Evolutionary conservation across 1,139 yeast species (phyloP).

Genomic region (Meyerozyma smithsonii): DNA sequence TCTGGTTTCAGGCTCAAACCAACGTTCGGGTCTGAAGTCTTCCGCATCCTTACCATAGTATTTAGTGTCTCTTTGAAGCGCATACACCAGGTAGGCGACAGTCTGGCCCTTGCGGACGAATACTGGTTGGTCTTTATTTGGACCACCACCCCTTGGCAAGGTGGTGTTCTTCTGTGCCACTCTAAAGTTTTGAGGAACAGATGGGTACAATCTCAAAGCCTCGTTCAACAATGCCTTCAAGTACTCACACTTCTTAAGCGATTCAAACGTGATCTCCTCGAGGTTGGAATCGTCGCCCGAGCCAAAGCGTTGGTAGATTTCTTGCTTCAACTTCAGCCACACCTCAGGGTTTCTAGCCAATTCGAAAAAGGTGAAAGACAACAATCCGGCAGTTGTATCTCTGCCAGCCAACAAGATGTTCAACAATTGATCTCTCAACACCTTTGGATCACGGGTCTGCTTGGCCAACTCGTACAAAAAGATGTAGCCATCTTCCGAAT

Average conservation of each 20-base stretch:
- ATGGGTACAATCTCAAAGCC: constrained; percentile 50
- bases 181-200: constrained; percentile 51
- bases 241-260: constrained; percentile 46
- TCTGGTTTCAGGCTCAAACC: constrained; percentile 34
- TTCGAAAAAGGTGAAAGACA: constrained; percentile 40
- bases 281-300: constrained; percentile 25
- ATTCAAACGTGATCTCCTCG: constrained; percentile 40
- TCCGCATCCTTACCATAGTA: constrained; percentile 47
- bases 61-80: constrained; percentile 40
- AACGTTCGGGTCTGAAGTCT: constrained; percentile 48
- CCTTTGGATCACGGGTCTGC: constrained; percentile 38
- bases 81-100: constrained; percentile 39
- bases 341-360: constrained; percentile 37
- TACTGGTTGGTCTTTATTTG: constrained; percentile 36
- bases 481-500: constrained; percentile 32
- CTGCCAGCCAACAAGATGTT: constrained; percentile 44
- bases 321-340: constrained; percentile 29
- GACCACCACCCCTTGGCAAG: constrained; percentile 52
- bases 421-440: constrained; percentile 41
- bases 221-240: constrained; percentile 47
- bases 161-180: constrained; percentile 41
- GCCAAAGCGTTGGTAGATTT: constrained; percentile 31
- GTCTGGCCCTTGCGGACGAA: constrained; percentile 43
- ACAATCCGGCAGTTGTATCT: constrained; percentile 45
- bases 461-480: constrained; percentile 43